Percentiles rank a stretch among this genome's conserved stretches.
Conservation (phyloP, 2,329 filamentous ascomycete species). For the Pyrenophora graminea region DNA sequence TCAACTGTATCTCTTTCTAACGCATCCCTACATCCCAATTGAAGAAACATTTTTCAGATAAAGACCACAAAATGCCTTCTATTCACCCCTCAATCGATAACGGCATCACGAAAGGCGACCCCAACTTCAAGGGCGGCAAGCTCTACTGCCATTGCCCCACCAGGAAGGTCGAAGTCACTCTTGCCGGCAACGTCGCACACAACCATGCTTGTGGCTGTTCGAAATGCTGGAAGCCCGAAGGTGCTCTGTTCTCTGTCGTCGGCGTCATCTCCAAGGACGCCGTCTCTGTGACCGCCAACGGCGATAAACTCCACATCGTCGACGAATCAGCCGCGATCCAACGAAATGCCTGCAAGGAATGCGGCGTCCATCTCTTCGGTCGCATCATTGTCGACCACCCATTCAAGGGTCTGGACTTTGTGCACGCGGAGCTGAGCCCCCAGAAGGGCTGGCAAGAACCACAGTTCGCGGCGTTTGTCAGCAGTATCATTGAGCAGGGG, state of each 20-base stretch:
- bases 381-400: constrained; percentile 67
- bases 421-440: constrained; percentile 65
- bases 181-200: constrained; percentile 64
- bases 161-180: constrained; percentile 61
- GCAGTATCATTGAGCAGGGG: constrained; percentile 70
- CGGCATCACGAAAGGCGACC: constrained; percentile 61
- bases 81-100: constrained; percentile 68
- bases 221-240: constrained; percentile 71
- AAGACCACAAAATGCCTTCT: constrained; percentile 35
- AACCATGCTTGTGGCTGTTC: constrained; percentile 75
- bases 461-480: constrained; percentile 71
- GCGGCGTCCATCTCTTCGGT: constrained; percentile 66
- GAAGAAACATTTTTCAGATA: not conserved
- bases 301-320: constrained; percentile 60
- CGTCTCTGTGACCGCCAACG: constrained; percentile 62
- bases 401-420: constrained; percentile 72
- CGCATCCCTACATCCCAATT: not conserved
- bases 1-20: not conserved
- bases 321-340: constrained; percentile 60
- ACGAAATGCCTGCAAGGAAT: constrained; percentile 52
- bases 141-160: constrained; percentile 64
- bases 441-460: constrained; percentile 71
- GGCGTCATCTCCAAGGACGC: constrained; percentile 63
- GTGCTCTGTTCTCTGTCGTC: constrained; percentile 67
- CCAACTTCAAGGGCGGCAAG: constrained; percentile 63